Conservation (phyloP, 768 basidiomycete species). For the Mycena rebaudengoi region DNA sequence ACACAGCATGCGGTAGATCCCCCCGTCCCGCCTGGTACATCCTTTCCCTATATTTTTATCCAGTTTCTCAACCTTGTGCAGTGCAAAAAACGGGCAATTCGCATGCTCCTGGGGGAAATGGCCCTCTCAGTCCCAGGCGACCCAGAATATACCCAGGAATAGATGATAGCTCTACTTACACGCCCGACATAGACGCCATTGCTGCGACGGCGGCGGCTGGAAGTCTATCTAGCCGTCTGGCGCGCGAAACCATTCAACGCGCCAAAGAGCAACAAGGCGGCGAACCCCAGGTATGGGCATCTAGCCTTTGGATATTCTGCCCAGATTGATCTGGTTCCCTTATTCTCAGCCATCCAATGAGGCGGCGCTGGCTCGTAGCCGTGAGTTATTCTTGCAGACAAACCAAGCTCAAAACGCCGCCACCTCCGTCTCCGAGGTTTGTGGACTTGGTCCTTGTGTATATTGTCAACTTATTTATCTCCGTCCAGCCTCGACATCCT, state of each 20-base stretch:
- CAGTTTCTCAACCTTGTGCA: neutral
- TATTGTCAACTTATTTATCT: too few species aligned
- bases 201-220: constrained; percentile 1
- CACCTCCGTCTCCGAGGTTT: too few species aligned
- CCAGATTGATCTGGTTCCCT: too few species aligned
- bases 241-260: neutral
- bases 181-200: neutral
- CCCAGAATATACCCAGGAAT: neutral
- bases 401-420: too few species aligned
- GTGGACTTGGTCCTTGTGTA: too few species aligned
- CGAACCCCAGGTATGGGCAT: too few species aligned
- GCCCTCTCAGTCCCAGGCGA: neutral
- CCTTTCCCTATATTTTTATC: neutral
- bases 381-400: too few species aligned
- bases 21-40: neutral
- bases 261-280: neutral
- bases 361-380: too few species aligned
- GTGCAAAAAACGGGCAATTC: neutral
- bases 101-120: neutral
- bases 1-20: neutral
- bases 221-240: constrained; percentile 8
- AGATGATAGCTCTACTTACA: neutral
- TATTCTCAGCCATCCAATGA: too few species aligned
- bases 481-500: neutral
- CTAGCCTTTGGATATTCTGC: too few species aligned